Evolutionary conservation across 2,329 filamentous ascomycete species (phyloP).

Genomic region (Stagonosporopsis chrysanthemi): DNA sequence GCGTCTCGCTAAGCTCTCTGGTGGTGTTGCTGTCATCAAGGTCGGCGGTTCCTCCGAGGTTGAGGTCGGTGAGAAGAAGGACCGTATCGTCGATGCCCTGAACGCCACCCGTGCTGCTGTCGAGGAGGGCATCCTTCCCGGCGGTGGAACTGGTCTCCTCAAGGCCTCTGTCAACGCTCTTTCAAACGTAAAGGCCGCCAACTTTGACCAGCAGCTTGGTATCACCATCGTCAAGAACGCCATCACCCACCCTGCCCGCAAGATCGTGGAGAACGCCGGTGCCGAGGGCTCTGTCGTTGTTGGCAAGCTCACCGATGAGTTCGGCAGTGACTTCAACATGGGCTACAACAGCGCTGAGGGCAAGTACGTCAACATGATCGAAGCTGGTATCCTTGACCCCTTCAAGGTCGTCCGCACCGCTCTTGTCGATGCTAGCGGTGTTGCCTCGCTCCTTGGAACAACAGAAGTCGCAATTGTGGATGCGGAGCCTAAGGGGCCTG

Average conservation of each 20-base stretch:
- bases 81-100: constrained; percentile 96
- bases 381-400: constrained; percentile 94
- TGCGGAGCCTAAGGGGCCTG: constrained; percentile 76
- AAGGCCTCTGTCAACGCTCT: constrained; percentile 95
- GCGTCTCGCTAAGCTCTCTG: constrained; percentile 98
- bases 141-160: constrained; percentile 96
- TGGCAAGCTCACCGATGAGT: constrained; percentile 97
- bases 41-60: constrained; percentile 97
- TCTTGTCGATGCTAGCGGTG: constrained; percentile 91
- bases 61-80: constrained; percentile 99
- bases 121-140: constrained; percentile 98
- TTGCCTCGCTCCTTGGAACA: constrained; percentile 94
- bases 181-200: constrained; percentile 79
- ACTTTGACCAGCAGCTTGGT: constrained; percentile 99
- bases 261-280: constrained; percentile 97
- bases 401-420: constrained; percentile 99
- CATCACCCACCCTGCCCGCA: constrained; percentile 92
- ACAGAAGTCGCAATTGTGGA: constrained; percentile 98
- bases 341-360: constrained; percentile 96
- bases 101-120: constrained; percentile 98
- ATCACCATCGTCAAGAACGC: constrained; percentile 97
- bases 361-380: constrained; percentile 99
- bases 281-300: constrained; percentile 95
- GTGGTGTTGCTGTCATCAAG: constrained; percentile 99
- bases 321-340: constrained; percentile 92